Base-by-base conservation (phyloP, 2,329 filamentous ascomycete species). In the Epichloe uncinata region DNA sequence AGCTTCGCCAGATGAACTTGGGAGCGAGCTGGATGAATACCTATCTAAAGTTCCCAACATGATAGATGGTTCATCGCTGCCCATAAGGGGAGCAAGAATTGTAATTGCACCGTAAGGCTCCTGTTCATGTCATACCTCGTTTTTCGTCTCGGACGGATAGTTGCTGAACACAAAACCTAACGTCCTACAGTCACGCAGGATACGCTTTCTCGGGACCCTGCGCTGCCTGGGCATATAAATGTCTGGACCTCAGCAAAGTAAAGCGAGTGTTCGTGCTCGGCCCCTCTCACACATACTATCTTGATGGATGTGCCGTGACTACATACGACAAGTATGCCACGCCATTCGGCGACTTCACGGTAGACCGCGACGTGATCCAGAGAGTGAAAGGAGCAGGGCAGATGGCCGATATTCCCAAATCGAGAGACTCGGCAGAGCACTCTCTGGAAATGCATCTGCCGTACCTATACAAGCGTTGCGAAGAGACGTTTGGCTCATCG, bases 391-490 rank as follows among this genome's bases (percentile, higher is more conserved):
- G 66, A 2, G 62, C 57, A 0, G 55, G 56, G 0, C 45, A 48
- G 1, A 64, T 72, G 56, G 50, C 54, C 16, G 70, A 74, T 48
- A 93, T 96, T 72, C 79, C 77, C 2, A 67, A 66, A 16, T 60
- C 70, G 4, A 73, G 81, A 5, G 93, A 98, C 60, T 78, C 88
- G 54, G 76, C 78, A 5, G 93, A 98, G 67, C 93, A 98, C 67
- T 95, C 87, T 47, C 77, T 97, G 2, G 93, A 98, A 71, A 95
- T 98, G 85, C 93, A 98, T 58, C 74, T 97, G 8, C 91, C 93
- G 0, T 96, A 94, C 61, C 84, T 97, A 55, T 90, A 89, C 73
- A 89, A 90, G 62, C 80, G 86, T 48, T 74, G 81, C 2, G 60
- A 75, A 47, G 69, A 73, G 51, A 73, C 72, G 0, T 76, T 78